Conservation (phyloP, 495 filamentous ascomycete species). For the Corynascus novoguineensis region DNA sequence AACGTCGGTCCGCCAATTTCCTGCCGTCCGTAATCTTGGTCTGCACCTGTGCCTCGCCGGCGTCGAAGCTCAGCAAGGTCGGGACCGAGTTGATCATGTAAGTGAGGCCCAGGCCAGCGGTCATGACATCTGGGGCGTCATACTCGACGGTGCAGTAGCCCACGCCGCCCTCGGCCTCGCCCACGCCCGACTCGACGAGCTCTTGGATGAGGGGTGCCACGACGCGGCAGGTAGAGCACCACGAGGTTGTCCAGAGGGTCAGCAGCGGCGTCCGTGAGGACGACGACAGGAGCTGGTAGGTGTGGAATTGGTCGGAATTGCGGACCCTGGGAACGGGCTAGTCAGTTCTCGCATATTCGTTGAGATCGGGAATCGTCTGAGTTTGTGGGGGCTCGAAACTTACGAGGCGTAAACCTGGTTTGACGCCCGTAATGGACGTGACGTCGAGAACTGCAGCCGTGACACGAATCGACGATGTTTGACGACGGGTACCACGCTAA, state of each 20-base stretch:
- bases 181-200: constrained; percentile 51
- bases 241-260: constrained; percentile 66
- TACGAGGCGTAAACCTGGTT: constrained; percentile 47
- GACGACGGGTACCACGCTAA: neutral
- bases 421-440: constrained; percentile 22
- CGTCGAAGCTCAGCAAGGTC: constrained; percentile 61
- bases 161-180: constrained; percentile 57
- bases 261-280: constrained; percentile 55
- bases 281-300: constrained; percentile 53
- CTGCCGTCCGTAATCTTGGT: constrained; percentile 51
- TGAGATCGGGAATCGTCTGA: neutral
- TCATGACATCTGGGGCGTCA: constrained; percentile 53
- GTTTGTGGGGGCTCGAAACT: constrained; percentile 18
- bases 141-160: constrained; percentile 57
- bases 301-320: constrained; percentile 54
- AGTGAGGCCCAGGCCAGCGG: constrained; percentile 46
- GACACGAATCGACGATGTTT: constrained; percentile 3
- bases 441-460: constrained; percentile 27
- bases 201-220: constrained; percentile 50
- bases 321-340: constrained; percentile 42
- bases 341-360: neutral
- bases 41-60: constrained; percentile 51
- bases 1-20: constrained; percentile 48
- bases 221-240: constrained; percentile 53
- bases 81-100: constrained; percentile 63